These are phyloP conservation scores for Penicillium sp. DNA, from an alignment of 2,329 filamentous ascomycete species.

Conservation along the genomic window DNA sequence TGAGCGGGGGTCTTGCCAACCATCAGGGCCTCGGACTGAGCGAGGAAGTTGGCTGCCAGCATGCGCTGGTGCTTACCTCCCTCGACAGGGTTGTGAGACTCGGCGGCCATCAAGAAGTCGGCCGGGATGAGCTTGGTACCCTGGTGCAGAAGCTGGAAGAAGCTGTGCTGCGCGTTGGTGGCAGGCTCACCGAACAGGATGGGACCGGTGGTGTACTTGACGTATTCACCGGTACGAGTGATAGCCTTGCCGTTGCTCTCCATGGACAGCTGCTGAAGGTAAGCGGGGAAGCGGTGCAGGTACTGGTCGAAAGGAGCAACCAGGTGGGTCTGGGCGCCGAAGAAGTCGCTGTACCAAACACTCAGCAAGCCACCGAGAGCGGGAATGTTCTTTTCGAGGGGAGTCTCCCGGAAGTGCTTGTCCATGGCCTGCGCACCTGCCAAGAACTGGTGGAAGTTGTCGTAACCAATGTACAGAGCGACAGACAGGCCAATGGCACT, in stretches of 20 bases:
- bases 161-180: slow-evolving; percentile 99
- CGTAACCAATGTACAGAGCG: slow-evolving; percentile 88
- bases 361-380: slow-evolving; percentile 86
- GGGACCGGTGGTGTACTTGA: slow-evolving; percentile 95
- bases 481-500: slow-evolving; percentile 96
- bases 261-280: slow-evolving; percentile 98
- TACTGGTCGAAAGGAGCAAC: slow-evolving; percentile 99
- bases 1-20: slow-evolving; percentile 48
- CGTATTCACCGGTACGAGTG: slow-evolving; percentile 78
- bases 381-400: slow-evolving; percentile 92
- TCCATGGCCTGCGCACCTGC: slow-evolving; percentile 96
- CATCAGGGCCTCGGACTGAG: slow-evolving; percentile 53
- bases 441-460: slow-evolving; percentile 97
- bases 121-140: slow-evolving; percentile 98
- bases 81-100: slow-evolving; percentile 94
- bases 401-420: slow-evolving; percentile 90
- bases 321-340: slow-evolving; percentile 94
- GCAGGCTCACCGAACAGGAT: slow-evolving; percentile 97
- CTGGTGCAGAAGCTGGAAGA: slow-evolving; percentile 99
- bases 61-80: slow-evolving; percentile 84
- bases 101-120: slow-evolving; percentile 93
- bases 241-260: slow-evolving; percentile 99
- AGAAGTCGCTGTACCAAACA: slow-evolving; percentile 99
- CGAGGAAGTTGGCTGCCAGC: slow-evolving; percentile 52
- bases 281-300: slow-evolving; percentile 96